Conservation (phyloP, 345 rosid genomes). For the Microcos paniculata region DNA sequence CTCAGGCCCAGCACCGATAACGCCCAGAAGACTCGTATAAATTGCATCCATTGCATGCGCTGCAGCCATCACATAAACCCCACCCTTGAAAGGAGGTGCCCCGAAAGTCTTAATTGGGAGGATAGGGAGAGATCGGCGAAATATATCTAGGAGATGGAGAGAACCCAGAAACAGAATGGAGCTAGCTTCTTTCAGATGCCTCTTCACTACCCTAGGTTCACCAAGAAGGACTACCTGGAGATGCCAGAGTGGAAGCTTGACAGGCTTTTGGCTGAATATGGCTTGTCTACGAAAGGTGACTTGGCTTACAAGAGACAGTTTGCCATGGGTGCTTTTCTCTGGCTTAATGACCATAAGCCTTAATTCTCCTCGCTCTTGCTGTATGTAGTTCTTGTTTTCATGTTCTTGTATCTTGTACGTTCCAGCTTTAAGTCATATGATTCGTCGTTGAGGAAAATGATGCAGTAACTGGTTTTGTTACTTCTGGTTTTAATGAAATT, state of each 20-base stretch:
- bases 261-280: conserved; percentile 50
- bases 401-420: neutral
- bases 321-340: conserved; percentile 60
- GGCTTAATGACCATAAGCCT: conserved; percentile 28
- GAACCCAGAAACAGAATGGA: conserved; percentile 5
- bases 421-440: neutral
- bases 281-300: conserved; percentile 36
- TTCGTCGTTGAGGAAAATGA: neutral
- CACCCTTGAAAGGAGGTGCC: neutral
- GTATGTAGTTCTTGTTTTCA: neutral
- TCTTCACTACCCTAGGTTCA: conserved; percentile 58
- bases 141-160: conserved; percentile 14
- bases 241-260: conserved; percentile 70
- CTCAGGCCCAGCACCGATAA: too few relatives aligned
- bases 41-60: too few relatives aligned
- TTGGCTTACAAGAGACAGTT: conserved; percentile 44
- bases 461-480: neutral
- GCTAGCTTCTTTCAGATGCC: conserved; percentile 51
- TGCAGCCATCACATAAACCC: neutral
- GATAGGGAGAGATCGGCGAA: neutral
- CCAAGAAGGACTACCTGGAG: conserved; percentile 43
- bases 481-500: neutral
- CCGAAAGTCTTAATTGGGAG: neutral
- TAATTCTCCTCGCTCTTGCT: neutral
- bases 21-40: neutral